Evolutionary conservation across 768 basidiomycete species (phyloP).

Genomic region (Gloeopeniophorella convolvens): DNA sequence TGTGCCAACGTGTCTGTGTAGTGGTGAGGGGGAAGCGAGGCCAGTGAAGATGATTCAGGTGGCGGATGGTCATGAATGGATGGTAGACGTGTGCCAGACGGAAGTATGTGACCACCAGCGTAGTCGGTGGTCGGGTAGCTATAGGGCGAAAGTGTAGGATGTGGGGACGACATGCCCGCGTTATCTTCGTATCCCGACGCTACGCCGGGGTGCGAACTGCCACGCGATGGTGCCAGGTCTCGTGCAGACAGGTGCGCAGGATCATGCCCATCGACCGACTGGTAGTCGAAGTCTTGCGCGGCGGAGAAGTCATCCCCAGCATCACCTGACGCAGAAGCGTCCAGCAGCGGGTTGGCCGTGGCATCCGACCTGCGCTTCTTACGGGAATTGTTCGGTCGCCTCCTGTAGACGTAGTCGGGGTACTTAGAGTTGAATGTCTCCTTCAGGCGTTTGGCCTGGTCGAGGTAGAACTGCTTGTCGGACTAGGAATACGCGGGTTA

Average conservation of each 20-base stretch:
- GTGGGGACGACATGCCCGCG: conserved; percentile 16
- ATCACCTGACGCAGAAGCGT: conserved; percentile 29
- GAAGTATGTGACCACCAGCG: conserved; percentile 14
- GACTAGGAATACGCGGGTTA: conserved; percentile 34
- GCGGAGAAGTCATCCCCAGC: conserved; percentile 26
- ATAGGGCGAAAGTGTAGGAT: conserved; percentile 9
- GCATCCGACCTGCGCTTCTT: conserved; percentile 45
- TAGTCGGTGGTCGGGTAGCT: conserved; percentile 16
- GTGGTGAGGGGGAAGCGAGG: conserved; percentile 11
- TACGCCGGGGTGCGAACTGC: conserved; percentile 19
- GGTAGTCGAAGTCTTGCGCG: conserved; percentile 28
- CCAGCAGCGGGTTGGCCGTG: conserved; percentile 26
- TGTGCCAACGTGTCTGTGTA: conserved; percentile 12
- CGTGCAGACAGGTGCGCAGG: conserved; percentile 18
- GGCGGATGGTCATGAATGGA: conserved; percentile 13
- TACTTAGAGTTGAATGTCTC: conserved; percentile 81
- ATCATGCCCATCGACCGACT: conserved; percentile 34
- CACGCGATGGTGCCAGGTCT: conserved; percentile 23
- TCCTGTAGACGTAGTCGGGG: conserved; percentile 85
- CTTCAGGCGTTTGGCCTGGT: conserved; percentile 80
- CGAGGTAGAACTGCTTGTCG: conserved; percentile 83
- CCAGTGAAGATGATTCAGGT: conserved; percentile 5
- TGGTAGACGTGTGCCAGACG: conserved; percentile 15
- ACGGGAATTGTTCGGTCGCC: conserved; percentile 82
- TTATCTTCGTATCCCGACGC: conserved; percentile 18